A percentile compares a stretch with the other conserved stretches of the same genome.
Evolutionary conservation across 2,329 filamentous ascomycete species (phyloP).

Genomic region (Aspergillus chevalieri): DNA sequence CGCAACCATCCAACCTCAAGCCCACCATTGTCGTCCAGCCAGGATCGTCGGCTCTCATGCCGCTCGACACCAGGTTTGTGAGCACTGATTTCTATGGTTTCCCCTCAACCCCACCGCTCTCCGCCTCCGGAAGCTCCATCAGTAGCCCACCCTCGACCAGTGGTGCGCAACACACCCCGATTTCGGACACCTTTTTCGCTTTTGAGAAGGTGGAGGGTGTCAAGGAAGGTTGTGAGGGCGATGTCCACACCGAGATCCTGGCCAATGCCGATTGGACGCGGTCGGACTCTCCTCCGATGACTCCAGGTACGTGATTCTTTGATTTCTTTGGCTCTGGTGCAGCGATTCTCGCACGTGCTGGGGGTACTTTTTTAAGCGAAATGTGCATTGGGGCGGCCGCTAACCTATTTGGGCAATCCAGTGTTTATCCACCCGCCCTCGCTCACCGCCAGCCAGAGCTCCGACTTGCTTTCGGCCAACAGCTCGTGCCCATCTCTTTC

Average conservation of each 20-base stretch:
- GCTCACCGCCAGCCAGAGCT: slow-evolving; percentile 55
- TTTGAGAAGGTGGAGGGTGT: slow-evolving; percentile 61
- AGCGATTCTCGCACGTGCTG: background rate
- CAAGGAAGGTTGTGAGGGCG: slow-evolving; percentile 66
- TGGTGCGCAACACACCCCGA: slow-evolving; percentile 73
- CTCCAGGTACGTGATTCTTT: slow-evolving; percentile 64
- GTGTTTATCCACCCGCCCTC: slow-evolving; percentile 64
- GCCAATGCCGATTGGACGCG: slow-evolving; percentile 69
- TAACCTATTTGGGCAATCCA: slow-evolving; percentile 18
- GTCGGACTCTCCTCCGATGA: slow-evolving; percentile 77
- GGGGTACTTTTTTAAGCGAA: too few relatives aligned
- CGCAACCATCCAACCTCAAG: slow-evolving; percentile 67
- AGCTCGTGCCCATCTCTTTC: slow-evolving; percentile 74
- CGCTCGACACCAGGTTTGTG: slow-evolving; percentile 69
- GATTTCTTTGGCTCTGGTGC: background rate
- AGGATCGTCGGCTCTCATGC: slow-evolving; percentile 47
- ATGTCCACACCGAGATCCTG: slow-evolving; percentile 65
- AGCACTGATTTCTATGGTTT: slow-evolving; percentile 62
- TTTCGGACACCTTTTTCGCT: slow-evolving; percentile 71
- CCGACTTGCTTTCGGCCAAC: slow-evolving; percentile 65
- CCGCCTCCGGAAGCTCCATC: slow-evolving; percentile 74
- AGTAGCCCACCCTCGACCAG: slow-evolving; percentile 73
- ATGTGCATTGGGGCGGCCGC: too few relatives aligned
- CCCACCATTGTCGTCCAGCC: slow-evolving; percentile 63
- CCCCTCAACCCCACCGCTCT: slow-evolving; percentile 81